phyloP scores from a whole-genome alignment of 1,139 yeast species.

The Sugiyamaella pinicola region DNA sequence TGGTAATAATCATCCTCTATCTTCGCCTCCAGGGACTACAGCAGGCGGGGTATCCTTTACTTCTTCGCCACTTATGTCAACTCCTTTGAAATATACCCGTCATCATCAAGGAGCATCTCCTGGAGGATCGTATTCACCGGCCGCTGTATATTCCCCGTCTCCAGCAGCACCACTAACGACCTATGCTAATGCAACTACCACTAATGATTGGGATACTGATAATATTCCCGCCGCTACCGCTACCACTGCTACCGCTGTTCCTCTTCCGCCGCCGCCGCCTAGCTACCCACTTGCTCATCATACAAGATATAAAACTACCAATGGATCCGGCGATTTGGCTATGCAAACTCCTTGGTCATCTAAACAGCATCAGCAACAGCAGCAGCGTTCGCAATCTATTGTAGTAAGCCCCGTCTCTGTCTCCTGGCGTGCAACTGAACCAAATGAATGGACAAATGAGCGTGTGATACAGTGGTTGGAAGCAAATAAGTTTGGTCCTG shows the following conservation, averaged over 20 bases:
- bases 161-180: slow-evolving; percentile 16
- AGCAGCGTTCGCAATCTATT: slow-evolving; percentile 7
- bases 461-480: slow-evolving; percentile 72
- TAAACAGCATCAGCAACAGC: neutral
- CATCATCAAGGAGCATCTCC: slow-evolving; percentile 6
- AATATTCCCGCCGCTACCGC: neutral
- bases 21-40: slow-evolving; percentile 9
- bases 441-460: slow-evolving; percentile 66
- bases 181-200: neutral
- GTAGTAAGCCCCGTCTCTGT: slow-evolving; percentile 27
- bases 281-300: neutral
- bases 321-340: neutral
- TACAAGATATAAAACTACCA: neutral
- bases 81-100: slow-evolving; percentile 24
- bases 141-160: slow-evolving; percentile 12
- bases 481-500: slow-evolving; percentile 62
- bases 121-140: slow-evolving; percentile 3
- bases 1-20: neutral
- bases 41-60: slow-evolving; percentile 3
- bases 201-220: neutral
- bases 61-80: slow-evolving; percentile 24
- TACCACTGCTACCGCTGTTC: neutral
- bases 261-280: neutral
- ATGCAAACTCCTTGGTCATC: slow-evolving; percentile 10
- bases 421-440: slow-evolving; percentile 40